A percentile compares a stretch with the other conserved stretches of the same genome.
Conservation (phyloP, 768 basidiomycete genomes). For the Mycena indigotica region DNA sequence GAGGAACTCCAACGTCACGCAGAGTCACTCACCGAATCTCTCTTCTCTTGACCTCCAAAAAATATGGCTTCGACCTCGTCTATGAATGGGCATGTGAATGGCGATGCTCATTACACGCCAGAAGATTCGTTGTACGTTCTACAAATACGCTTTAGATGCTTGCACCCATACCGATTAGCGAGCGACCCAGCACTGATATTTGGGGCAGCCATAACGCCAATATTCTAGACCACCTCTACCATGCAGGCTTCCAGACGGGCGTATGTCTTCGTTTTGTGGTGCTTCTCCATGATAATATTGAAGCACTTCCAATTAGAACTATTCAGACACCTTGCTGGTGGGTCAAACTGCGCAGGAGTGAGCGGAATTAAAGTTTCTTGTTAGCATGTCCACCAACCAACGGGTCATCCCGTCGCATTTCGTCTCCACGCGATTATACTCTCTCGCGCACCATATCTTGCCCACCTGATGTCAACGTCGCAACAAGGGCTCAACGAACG, state of each 20-base stretch:
- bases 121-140: slow-evolving; percentile 25
- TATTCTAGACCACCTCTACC: slow-evolving; percentile 77
- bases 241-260: slow-evolving; percentile 79
- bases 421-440: slow-evolving; percentile 84
- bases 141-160: slow-evolving; percentile 5
- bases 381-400: slow-evolving; percentile 62
- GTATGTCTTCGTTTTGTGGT: slow-evolving; percentile 47
- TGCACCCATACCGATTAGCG: not conserved
- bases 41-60: slow-evolving; percentile 19
- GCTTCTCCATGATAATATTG: too few relatives aligned
- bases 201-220: slow-evolving; percentile 73
- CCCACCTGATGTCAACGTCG: slow-evolving; percentile 84
- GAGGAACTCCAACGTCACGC: too few relatives aligned
- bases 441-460: slow-evolving; percentile 85
- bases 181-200: slow-evolving; percentile 2
- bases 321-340: slow-evolving; percentile 80
- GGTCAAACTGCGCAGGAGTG: slow-evolving; percentile 29
- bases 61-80: slow-evolving; percentile 37
- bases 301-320: slow-evolving; percentile 54
- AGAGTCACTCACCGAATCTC: too few relatives aligned
- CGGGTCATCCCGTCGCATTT: slow-evolving; percentile 55
- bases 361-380: not conserved
- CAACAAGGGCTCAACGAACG: slow-evolving; percentile 55
- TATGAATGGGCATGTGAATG: not conserved
- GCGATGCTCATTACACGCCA: slow-evolving; percentile 31